Base-by-base conservation (phyloP, 192 early-diverging fungal genomes). In the Funneliformis geosporum region DNA sequence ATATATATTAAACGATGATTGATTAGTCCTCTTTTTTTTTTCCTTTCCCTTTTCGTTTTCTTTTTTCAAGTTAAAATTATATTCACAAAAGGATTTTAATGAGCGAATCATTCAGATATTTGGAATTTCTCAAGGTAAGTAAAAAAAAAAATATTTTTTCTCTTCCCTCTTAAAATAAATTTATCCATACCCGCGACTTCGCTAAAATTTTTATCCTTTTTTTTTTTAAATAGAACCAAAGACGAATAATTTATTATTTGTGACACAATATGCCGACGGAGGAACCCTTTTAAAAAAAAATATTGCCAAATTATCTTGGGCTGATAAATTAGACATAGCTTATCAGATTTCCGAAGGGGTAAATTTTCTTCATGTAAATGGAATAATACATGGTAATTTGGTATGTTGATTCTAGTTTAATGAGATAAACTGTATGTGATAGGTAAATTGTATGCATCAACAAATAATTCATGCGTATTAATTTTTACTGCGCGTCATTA, bases 81-180 rank as follows among this genome's bases (percentile, higher is more conserved):
- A 65, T 25, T 33, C 12, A 65, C 28, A n/a, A 33, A 33, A 27
- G 10, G 62, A 65, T 33, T 27, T 27, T 65, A 65, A 65, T 9
- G 62, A 65, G 33, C 62, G 62, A 65, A 65, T 65, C 27, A 65
- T 65, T 65, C 62, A 33, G 2, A 33, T 65, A 14, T 65, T 33
- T 27, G 62, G 62, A 5, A 5, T 65, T 28, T 33, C 62, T 14
- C 62, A 65, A 65, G n/a, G 62, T 65, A 65, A 38, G 2, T 65
- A 27, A n/a, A n/a, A 28, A 33, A 10, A 33, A 65, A 33, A 14
- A 65, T 65, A 65, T 33, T 4, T 33, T 28, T 65, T 33, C 14
- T 33, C 9, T 28, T 25, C 21, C 21, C 8, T 28, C 33, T 33
- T 47, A 12, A 47, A 18, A 55, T 55, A 55, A 18, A 55, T 55